These are phyloP conservation scores for Blakeslea trispora DNA, from an alignment of 371 early-diverging fungal genomes.

Conservation along the genomic window DNA sequence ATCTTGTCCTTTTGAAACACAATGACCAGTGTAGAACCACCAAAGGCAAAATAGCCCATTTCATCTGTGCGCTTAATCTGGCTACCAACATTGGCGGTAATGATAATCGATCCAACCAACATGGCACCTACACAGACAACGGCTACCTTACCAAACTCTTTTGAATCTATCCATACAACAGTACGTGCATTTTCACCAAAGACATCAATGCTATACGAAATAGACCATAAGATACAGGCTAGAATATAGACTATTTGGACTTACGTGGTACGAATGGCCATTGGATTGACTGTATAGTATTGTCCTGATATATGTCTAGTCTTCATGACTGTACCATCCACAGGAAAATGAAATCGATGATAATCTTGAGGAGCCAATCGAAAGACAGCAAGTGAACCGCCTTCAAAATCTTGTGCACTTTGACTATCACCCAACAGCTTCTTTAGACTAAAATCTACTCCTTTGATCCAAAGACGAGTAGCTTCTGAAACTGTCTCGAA, in stretches of 20 bases:
- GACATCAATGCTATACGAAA: conserved; percentile 42
- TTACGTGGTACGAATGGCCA: conserved; percentile 79
- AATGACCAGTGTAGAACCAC: conserved; percentile 66
- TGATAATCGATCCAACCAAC: conserved; percentile 49
- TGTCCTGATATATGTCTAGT: conserved; percentile 31
- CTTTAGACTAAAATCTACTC: conserved; percentile 59
- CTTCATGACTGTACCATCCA: conserved; percentile 53
- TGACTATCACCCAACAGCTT: conserved; percentile 52
- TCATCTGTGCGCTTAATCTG: conserved; percentile 54
- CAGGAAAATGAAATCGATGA: conserved; percentile 76
- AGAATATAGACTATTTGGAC: no score
- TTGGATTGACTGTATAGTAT: conserved; percentile 42
- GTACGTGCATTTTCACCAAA: conserved; percentile 52
- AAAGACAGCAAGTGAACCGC: conserved; percentile 66
- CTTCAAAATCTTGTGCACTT: conserved; percentile 50
- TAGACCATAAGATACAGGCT: conserved; percentile 2
- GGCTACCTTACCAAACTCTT: conserved; percentile 29
- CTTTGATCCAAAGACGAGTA: conserved; percentile 73
- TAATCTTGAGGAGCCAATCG: conserved; percentile 83
- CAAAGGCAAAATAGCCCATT: conserved; percentile 69
- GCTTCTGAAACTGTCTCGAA: conserved; percentile 59
- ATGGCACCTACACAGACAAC: conserved; percentile 52
- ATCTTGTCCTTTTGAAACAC: conserved; percentile 62
- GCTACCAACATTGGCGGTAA: conserved; percentile 51
- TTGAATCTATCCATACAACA: conserved; percentile 41